phyloP scores from a whole-genome alignment of 805 yeast genomes.

The Monosporozyma yasuniensis region DNA sequence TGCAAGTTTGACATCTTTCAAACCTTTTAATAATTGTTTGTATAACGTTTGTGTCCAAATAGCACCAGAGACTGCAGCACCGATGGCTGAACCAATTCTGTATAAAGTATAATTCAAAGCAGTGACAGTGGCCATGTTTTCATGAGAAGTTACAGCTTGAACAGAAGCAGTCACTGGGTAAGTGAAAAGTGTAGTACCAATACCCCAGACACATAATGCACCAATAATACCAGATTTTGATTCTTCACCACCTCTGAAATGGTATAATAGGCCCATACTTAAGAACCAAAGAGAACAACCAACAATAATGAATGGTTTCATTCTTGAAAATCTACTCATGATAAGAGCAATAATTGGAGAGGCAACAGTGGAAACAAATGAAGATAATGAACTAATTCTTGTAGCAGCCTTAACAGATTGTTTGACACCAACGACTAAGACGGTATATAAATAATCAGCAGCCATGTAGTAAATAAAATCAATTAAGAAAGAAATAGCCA shows the following conservation, averaged over 20 bases:
- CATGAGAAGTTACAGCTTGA: constrained; percentile 49
- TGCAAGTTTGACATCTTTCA: constrained; percentile 35
- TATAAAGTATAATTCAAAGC: constrained; percentile 49
- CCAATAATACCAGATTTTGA: constrained; percentile 54
- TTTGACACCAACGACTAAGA: constrained; percentile 53
- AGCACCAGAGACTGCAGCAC: constrained; percentile 58
- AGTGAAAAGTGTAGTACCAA: constrained; percentile 69
- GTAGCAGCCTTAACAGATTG: constrained; percentile 54
- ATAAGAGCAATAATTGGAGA: constrained; percentile 51
- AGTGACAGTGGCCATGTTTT: constrained; percentile 55
- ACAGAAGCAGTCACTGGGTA: constrained; percentile 56
- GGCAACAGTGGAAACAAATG: constrained; percentile 54
- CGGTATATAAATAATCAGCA: constrained; percentile 58
- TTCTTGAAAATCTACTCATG: constrained; percentile 39
- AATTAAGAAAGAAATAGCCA: constrained; percentile 47
- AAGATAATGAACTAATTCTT: constrained; percentile 50
- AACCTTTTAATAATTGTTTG: constrained; percentile 30
- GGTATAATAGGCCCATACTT: constrained; percentile 50
- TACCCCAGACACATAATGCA: constrained; percentile 53
- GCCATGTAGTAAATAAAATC: constrained; percentile 63
- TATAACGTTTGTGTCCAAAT: constrained; percentile 60
- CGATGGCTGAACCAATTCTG: constrained; percentile 56
- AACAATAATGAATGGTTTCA: constrained; percentile 50
- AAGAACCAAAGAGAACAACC: constrained; percentile 54
- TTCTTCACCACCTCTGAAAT: constrained; percentile 45